A percentile compares a stretch with the other conserved stretches of the same genome.
These are phyloP conservation scores for Acorus calamus DNA, from an alignment of 106 monocot species.

Conservation along the genomic window DNA sequence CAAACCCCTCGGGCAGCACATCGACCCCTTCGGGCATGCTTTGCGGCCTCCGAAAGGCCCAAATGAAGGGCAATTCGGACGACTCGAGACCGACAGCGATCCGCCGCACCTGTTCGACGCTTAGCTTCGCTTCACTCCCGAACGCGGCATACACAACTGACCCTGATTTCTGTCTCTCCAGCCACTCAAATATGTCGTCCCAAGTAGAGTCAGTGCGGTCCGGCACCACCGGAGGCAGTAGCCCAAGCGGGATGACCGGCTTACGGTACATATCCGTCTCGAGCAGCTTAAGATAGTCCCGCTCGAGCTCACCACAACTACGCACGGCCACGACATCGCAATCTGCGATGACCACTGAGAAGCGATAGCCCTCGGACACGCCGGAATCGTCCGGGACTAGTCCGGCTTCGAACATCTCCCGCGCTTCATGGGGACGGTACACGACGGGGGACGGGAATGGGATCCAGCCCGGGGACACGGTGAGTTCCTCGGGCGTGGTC, in stretches of 20 bases:
- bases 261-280: not conserved
- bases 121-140: constrained; percentile 26
- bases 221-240: not conserved
- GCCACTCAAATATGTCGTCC: constrained; percentile 11
- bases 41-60: constrained; percentile 9
- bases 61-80: constrained; percentile 18
- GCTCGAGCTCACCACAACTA: constrained; percentile 17
- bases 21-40: too few species aligned
- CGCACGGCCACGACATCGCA: constrained; percentile 2
- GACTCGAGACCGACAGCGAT: constrained; percentile 29
- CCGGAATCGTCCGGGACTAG: constrained; percentile 2
- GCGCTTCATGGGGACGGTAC: constrained; percentile 5
- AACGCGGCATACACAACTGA: constrained; percentile 24
- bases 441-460: constrained; percentile 12
- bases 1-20: constrained; percentile 6
- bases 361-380: not conserved
- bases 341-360: not conserved
- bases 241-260: constrained; percentile 6
- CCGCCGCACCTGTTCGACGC: constrained; percentile 1
- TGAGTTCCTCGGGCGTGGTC: constrained; percentile 8
- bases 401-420: not conserved
- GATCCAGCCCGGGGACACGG: constrained; percentile 8
- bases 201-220: not conserved
- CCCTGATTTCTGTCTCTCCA: constrained; percentile 6
- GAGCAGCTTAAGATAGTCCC: constrained; percentile 8